Percentiles rank a stretch among this genome's conserved stretches.
Evolutionary conservation across 2,329 filamentous ascomycete genomes (phyloP).

Genomic region (Ophiostoma tasmaniense): DNA sequence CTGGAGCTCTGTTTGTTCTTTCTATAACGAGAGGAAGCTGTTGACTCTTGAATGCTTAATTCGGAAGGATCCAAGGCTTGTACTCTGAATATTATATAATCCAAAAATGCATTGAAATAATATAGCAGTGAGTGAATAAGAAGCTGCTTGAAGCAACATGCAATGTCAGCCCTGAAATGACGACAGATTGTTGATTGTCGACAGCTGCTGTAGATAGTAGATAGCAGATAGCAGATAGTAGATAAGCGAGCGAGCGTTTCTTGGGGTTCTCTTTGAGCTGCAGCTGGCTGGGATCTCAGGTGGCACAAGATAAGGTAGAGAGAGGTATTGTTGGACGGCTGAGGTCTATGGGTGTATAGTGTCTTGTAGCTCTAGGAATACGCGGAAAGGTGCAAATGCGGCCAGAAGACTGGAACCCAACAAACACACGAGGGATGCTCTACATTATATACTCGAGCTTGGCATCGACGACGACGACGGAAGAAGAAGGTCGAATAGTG

Average conservation of each 20-base stretch:
- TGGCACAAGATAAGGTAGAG: neutral
- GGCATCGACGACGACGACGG: neutral
- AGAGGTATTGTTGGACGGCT: neutral
- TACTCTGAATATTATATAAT: neutral
- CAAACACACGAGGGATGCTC: neutral
- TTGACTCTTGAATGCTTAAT: neutral
- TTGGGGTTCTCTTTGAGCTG: neutral
- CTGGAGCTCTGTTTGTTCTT: neutral
- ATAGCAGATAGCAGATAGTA: neutral
- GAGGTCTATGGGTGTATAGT: neutral
- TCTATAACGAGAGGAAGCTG: neutral
- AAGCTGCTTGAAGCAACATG: neutral
- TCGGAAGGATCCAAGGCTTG: neutral
- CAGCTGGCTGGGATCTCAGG: neutral
- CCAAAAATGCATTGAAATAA: neutral
- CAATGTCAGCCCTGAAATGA: neutral
- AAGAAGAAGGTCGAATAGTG: neutral
- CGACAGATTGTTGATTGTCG: neutral
- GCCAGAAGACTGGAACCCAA: neutral
- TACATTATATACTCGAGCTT: constrained; percentile 1
- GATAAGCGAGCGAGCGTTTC: neutral
- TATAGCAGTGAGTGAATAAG: neutral
- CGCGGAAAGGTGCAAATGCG: neutral
- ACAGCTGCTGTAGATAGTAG: neutral
- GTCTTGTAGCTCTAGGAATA: neutral